Percentiles rank a stretch among this genome's conserved stretches.
These are phyloP conservation scores for Candida gorgasii DNA, from an alignment of 805 yeast genomes.

Conservation along the genomic window DNA sequence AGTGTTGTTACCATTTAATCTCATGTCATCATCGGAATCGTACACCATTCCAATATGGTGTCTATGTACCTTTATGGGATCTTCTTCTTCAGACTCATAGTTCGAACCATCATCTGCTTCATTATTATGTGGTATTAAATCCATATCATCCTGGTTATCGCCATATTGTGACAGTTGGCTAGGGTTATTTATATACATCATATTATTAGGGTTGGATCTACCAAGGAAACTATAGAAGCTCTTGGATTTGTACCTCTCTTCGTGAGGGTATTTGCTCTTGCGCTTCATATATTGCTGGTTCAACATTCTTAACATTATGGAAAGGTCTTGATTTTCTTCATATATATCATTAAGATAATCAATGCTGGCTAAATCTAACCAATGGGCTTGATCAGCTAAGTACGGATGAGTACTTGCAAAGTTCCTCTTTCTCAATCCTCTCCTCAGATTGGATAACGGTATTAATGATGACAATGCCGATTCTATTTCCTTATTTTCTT, in stretches of 20 bases:
- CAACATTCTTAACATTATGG: constrained; percentile 32
- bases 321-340: constrained; percentile 33
- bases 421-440: constrained; percentile 33
- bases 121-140: neutral
- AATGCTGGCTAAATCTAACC: constrained; percentile 37
- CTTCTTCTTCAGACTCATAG: constrained; percentile 11
- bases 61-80: neutral
- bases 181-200: constrained; percentile 2
- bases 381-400: constrained; percentile 46
- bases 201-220: constrained; percentile 6
- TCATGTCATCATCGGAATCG: constrained; percentile 8
- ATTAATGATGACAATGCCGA: constrained; percentile 13
- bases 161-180: constrained; percentile 8
- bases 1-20: neutral
- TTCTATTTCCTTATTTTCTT: constrained; percentile 11
- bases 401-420: constrained; percentile 48
- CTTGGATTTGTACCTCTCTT: constrained; percentile 39
- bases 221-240: constrained; percentile 41
- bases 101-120: neutral
- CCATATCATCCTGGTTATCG: neutral
- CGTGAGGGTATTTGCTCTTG: constrained; percentile 36
- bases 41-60: constrained; percentile 7
- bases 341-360: constrained; percentile 40
- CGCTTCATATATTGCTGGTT: constrained; percentile 34
- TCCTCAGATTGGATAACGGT: constrained; percentile 12